phyloP scores from a whole-genome alignment of 2,329 filamentous ascomycete species.

The Herpotrichia juniperi region DNA sequence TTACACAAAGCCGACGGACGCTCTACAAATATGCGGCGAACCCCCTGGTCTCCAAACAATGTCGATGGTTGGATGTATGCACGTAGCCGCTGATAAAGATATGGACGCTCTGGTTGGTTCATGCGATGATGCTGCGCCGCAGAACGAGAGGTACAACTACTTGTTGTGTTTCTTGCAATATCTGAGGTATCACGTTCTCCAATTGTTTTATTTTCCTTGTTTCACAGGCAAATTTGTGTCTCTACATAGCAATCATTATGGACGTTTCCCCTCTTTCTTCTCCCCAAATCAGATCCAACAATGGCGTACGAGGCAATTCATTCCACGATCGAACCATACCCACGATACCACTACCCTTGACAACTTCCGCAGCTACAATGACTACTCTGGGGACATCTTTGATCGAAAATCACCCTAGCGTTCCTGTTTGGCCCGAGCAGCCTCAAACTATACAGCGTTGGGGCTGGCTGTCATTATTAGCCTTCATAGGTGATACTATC shows the following conservation, averaged over 20 bases:
- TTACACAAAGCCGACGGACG: too few relatives aligned
- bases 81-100: background rate
- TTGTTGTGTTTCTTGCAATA: background rate
- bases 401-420: slow-evolving; percentile 3
- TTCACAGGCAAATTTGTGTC: background rate
- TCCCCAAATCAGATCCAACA: background rate
- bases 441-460: slow-evolving; percentile 6
- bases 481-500: slow-evolving; percentile 11
- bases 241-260: background rate
- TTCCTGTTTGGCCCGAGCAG: slow-evolving; percentile 9
- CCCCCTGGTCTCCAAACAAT: too few relatives aligned
- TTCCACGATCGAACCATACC: slow-evolving; percentile 1
- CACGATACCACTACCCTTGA: background rate
- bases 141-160: background rate
- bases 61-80: slow-evolving; percentile 6
- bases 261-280: background rate
- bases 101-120: background rate
- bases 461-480: slow-evolving; percentile 6
- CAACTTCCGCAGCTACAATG: background rate
- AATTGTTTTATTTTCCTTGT: background rate
- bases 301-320: background rate
- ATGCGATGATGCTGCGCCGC: slow-evolving; percentile 5
- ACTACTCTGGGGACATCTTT: background rate
- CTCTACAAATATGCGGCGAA: too few relatives aligned
- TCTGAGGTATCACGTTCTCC: background rate